Evolutionary conservation across 148 eudicot species (phyloP).

Genomic region (Tetragonia tetragonoides): DNA sequence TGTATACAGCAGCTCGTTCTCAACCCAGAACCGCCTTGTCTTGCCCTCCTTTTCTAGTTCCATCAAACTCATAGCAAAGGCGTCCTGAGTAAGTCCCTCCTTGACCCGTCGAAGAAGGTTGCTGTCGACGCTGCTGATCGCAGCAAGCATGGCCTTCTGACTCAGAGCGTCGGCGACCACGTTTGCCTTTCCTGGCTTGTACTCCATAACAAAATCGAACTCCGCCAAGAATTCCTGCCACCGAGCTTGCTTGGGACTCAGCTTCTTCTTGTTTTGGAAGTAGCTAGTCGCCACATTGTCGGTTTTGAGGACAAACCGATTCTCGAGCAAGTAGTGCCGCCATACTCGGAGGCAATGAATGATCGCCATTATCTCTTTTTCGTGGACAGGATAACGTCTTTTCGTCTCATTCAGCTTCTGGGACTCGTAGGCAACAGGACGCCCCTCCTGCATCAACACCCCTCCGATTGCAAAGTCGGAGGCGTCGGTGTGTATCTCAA

Average conservation of each 20-base stretch:
- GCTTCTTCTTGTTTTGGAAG: conserved; percentile 8
- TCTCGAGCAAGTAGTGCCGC: conserved; percentile 11
- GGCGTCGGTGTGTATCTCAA: not conserved
- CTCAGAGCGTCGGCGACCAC: not conserved
- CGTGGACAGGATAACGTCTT: not conserved
- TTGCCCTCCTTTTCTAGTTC: not conserved
- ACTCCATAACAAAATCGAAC: conserved; percentile 6
- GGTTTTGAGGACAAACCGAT: conserved; percentile 3
- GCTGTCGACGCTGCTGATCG: not conserved
- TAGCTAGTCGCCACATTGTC: conserved; percentile 11
- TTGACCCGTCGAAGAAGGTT: not conserved
- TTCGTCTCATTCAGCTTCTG: not conserved
- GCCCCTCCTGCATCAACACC: not conserved
- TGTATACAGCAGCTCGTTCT: not conserved
- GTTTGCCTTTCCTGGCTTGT: not conserved
- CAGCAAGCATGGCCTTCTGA: not conserved
- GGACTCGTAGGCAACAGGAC: not conserved
- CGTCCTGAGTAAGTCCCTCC: not conserved
- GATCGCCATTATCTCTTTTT: conserved; percentile 6
- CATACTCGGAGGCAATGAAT: not conserved
- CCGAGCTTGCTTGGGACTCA: conserved; percentile 3
- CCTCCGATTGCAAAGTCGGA: not conserved
- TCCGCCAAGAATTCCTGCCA: conserved; percentile 11
- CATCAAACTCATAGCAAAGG: not conserved
- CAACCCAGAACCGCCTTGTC: not conserved